Evolutionary conservation across 2,329 filamentous ascomycete species (phyloP).

Genomic region (Trichophyton benhamiae): DNA sequence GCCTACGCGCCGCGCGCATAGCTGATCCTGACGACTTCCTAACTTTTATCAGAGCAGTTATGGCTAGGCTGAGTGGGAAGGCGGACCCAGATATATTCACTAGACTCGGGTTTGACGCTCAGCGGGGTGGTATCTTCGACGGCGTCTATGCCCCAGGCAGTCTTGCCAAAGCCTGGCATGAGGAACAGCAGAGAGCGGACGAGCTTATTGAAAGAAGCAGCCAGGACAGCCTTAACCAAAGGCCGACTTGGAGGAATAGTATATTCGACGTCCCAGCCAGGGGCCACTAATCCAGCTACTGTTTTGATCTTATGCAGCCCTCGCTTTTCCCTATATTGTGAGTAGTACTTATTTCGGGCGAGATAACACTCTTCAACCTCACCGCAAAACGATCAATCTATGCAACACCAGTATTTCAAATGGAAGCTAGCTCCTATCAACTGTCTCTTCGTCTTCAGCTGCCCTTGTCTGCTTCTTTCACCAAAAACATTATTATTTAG

Average conservation of each 20-base stretch:
- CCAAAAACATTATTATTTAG: neutral
- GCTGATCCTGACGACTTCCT: slow-evolving; percentile 64
- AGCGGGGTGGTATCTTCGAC: slow-evolving; percentile 56
- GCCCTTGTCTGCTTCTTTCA: no score
- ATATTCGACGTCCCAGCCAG: slow-evolving; percentile 47
- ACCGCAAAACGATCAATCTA: no score
- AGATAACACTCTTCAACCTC: neutral
- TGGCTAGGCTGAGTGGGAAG: slow-evolving; percentile 59
- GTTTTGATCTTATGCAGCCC: neutral
- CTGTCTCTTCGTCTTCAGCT: neutral
- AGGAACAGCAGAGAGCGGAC: slow-evolving; percentile 55
- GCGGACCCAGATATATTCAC: slow-evolving; percentile 67
- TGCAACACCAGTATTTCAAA: no score
- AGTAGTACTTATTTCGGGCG: neutral
- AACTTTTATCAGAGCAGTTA: slow-evolving; percentile 71
- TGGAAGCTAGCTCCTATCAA: no score
- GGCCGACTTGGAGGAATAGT: slow-evolving; percentile 58
- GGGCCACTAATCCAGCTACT: neutral
- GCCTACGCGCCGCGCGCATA: slow-evolving; percentile 73
- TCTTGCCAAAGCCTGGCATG: slow-evolving; percentile 77
- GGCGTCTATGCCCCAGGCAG: slow-evolving; percentile 82
- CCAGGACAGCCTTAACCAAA: slow-evolving; percentile 42
- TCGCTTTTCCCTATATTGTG: neutral
- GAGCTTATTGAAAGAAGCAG: slow-evolving; percentile 59
- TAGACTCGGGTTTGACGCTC: slow-evolving; percentile 55